These are phyloP conservation scores for Fusarium heterosporum DNA, from an alignment of 2,329 filamentous ascomycete genomes.

Conservation along the genomic window DNA sequence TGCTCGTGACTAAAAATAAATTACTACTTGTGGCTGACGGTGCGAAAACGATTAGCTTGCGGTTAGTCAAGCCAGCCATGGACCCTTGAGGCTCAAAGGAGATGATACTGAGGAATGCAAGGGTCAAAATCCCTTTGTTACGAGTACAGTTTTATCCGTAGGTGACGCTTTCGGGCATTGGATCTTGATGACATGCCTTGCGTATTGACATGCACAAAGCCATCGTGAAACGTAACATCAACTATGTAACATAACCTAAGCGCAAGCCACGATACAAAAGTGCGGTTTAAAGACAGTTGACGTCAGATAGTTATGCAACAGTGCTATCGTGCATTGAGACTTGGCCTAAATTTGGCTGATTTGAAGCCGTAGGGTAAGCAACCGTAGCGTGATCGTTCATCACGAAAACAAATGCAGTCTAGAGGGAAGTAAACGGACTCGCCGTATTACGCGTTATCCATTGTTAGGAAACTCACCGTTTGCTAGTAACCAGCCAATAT, in stretches of 20 bases:
- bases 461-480: too few relatives aligned
- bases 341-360: background rate
- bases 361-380: background rate
- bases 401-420: background rate
- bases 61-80: conserved; percentile 16
- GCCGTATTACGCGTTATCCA: too few relatives aligned
- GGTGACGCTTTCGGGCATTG: background rate
- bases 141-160: background rate
- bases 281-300: background rate
- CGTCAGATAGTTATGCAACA: background rate
- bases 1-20: conserved; percentile 9
- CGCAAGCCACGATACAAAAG: background rate
- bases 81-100: conserved; percentile 28
- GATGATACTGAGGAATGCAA: background rate
- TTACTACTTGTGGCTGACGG: background rate
- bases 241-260: conserved; percentile 6
- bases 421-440: too few relatives aligned
- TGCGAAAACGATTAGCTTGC: conserved; percentile 2
- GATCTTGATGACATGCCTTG: background rate
- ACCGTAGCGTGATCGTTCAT: background rate
- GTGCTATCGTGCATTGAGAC: background rate
- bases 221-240: conserved; percentile 11
- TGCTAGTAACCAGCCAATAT: background rate
- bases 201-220: background rate
- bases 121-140: conserved; percentile 10